Conservation (phyloP, 805 yeast genomes). For the Kodamaea fukazawae region DNA sequence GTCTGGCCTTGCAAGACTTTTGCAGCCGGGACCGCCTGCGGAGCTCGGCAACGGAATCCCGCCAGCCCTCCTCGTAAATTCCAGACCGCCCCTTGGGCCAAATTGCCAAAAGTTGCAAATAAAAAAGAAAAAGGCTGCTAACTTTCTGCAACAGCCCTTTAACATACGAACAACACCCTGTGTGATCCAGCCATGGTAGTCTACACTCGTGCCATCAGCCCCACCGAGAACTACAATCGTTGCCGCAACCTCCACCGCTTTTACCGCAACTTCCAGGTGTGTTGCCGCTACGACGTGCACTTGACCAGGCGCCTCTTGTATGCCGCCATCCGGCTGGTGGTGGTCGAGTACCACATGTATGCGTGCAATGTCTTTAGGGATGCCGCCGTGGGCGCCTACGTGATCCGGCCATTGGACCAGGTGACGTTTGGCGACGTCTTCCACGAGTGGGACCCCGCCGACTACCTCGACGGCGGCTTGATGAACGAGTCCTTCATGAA, state of each 20-base stretch:
- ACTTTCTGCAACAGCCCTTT: no score
- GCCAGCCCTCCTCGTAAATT: no score
- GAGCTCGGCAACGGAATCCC: no score
- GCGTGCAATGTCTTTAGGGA: constrained; percentile 28
- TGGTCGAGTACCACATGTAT: constrained; percentile 34
- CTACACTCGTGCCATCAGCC: constrained; percentile 25
- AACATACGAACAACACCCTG: no score
- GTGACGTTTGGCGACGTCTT: constrained; percentile 26
- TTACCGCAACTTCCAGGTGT: constrained; percentile 32
- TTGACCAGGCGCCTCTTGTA: constrained; percentile 18
- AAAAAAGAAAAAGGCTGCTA: no score
- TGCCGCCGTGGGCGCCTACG: constrained; percentile 7
- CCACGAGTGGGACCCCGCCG: constrained; percentile 12
- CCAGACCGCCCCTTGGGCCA: no score
- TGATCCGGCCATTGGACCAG: constrained; percentile 23
- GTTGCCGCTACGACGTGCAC: constrained; percentile 28
- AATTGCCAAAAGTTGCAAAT: no score
- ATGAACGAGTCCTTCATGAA: constrained; percentile 30
- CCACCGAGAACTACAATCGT: constrained; percentile 33
- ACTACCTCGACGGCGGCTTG: constrained; percentile 13
- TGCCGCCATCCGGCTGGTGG: constrained; percentile 28
- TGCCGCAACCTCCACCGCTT: constrained; percentile 26
- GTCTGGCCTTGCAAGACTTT: no score
- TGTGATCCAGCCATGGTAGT: no score
- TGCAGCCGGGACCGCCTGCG: no score